A percentile compares a stretch with the other conserved stretches of the same genome.
phyloP scores from a whole-genome alignment of 169 alveolate genomes.

The Toxoplasma gondii region DNA sequence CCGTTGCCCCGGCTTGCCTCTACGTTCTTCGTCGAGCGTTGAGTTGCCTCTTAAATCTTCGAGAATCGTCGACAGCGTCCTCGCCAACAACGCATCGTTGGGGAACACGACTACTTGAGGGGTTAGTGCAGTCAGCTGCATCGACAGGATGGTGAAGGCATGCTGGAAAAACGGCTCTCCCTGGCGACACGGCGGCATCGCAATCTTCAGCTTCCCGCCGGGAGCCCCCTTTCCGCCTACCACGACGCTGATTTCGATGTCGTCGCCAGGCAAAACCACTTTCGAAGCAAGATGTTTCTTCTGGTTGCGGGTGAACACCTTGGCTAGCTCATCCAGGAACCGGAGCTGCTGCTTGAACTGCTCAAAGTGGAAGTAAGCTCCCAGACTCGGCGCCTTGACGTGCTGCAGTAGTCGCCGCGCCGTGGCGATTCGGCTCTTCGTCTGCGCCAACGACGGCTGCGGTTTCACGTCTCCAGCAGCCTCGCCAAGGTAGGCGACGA shows the following conservation, averaged over 20 bases:
- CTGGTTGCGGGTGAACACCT: background rate
- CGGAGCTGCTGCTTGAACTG: background rate
- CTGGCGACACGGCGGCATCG: background rate
- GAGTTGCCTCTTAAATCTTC: background rate
- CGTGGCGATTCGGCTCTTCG: background rate
- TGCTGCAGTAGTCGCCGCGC: background rate
- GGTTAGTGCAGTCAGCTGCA: background rate
- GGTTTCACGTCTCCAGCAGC: background rate
- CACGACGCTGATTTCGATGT: background rate
- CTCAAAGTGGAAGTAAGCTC: background rate
- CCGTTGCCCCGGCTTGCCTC: background rate
- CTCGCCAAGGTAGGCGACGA: background rate
- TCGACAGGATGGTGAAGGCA: background rate
- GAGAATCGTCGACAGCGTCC: background rate
- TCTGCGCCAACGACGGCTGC: background rate
- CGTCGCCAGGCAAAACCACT: background rate
- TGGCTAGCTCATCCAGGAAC: background rate
- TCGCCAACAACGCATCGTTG: background rate
- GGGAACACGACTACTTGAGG: background rate
- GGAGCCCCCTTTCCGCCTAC: background rate
- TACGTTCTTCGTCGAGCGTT: background rate
- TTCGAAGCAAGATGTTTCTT: background rate
- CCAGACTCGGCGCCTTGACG: background rate
- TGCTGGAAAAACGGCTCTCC: background rate
- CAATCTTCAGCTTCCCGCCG: background rate